A percentile compares a stretch with the other conserved stretches of the same genome.
Conservation (phyloP, 148 eudicot species). For the Nyssa sinensis region DNA sequence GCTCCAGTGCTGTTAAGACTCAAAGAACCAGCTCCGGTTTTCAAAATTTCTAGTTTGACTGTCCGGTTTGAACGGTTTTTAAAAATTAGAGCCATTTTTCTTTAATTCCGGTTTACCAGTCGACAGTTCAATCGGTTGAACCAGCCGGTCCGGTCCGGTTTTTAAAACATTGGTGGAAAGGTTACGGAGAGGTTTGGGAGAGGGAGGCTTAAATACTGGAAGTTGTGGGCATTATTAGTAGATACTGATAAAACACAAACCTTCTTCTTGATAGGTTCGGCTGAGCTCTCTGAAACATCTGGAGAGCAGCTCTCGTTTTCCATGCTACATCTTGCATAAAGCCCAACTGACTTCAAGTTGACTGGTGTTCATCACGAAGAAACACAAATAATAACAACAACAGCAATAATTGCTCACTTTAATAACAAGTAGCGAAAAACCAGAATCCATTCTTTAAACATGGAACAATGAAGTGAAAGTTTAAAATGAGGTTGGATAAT, state of each 20-base stretch:
- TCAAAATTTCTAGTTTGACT: too few species aligned
- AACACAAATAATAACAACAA: neutral
- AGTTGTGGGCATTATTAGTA: neutral
- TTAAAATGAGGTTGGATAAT: neutral
- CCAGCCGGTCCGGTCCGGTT: too few species aligned
- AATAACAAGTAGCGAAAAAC: neutral
- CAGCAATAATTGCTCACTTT: neutral
- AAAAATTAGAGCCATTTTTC: too few species aligned
- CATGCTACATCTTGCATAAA: slow-evolving; percentile 47
- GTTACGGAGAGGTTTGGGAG: too few species aligned
- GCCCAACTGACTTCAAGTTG: slow-evolving; percentile 32
- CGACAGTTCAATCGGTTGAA: too few species aligned
- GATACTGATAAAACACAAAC: slow-evolving; percentile 15
- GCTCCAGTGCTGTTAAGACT: too few species aligned
- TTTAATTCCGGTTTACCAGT: too few species aligned
- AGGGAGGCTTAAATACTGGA: too few species aligned
- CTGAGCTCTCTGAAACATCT: slow-evolving; percentile 25
- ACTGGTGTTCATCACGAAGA: slow-evolving; percentile 24
- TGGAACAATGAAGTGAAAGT: neutral
- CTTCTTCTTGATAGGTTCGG: slow-evolving; percentile 32
- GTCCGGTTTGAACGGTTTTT: too few species aligned
- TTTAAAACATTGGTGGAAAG: too few species aligned
- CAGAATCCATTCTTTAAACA: neutral
- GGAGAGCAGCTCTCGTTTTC: slow-evolving; percentile 31
- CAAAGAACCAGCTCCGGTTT: too few species aligned